These are phyloP conservation scores for Lachancea kluyveri DNA, from an alignment of 805 yeast species.

Conservation along the genomic window DNA sequence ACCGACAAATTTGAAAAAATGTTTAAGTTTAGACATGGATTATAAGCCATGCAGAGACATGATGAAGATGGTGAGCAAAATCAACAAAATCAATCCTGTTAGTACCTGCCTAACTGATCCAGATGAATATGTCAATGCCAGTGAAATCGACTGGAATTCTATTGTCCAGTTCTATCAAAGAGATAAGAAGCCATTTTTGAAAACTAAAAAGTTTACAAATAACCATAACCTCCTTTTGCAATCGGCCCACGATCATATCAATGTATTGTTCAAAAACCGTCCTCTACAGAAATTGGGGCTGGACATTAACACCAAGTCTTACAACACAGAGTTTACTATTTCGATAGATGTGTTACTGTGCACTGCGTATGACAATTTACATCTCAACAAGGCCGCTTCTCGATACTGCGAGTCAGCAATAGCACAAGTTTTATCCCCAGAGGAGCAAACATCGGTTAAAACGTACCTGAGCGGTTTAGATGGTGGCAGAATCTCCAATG, in stretches of 20 bases:
- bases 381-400: constrained; percentile 8
- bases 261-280: constrained; percentile 9
- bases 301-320: constrained; percentile 8
- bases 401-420: constrained; percentile 19
- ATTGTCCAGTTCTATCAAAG: constrained; percentile 37
- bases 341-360: constrained; percentile 19
- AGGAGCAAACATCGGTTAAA: constrained; percentile 13
- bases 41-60: constrained; percentile 48
- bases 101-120: constrained; percentile 41
- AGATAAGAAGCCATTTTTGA: constrained; percentile 34
- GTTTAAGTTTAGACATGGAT: constrained; percentile 77
- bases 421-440: constrained; percentile 14
- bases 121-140: constrained; percentile 33
- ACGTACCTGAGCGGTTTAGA: constrained; percentile 11
- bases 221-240: constrained; percentile 15
- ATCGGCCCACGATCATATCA: constrained; percentile 5
- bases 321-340: constrained; percentile 14
- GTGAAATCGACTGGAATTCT: constrained; percentile 28
- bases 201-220: constrained; percentile 10
- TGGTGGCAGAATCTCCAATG: neutral
- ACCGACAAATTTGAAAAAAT: constrained; percentile 51
- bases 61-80: constrained; percentile 47
- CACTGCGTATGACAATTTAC: constrained; percentile 13
- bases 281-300: constrained; percentile 12
- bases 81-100: constrained; percentile 32